phyloP scores from a whole-genome alignment of 192 early-diverging fungal genomes.

The Umbelopsis ramanniana region DNA sequence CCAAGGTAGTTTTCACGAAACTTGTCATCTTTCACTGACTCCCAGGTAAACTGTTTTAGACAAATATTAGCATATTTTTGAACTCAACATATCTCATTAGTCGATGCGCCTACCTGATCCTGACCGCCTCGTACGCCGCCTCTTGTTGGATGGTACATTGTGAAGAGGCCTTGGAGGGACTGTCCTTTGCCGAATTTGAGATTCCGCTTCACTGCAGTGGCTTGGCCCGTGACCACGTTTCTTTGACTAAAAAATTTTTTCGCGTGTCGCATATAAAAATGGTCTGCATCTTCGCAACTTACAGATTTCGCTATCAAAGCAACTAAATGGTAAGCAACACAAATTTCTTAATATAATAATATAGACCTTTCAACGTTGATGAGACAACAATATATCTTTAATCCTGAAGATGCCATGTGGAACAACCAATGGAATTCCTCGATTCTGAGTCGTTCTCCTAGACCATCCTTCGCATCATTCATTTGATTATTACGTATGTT shows the following conservation, averaged over 20 bases:
- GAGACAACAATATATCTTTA: conserved; percentile 17
- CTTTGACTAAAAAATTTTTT: conserved; percentile 5
- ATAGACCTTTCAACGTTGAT: conserved; percentile 14
- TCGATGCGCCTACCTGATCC: conserved; percentile 34
- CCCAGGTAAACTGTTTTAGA: conserved; percentile 55
- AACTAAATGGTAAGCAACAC: conserved; percentile 9
- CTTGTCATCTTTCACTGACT: conserved; percentile 67
- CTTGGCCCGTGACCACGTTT: conserved; percentile 6
- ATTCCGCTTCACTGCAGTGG: neutral
- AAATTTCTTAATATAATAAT: neutral
- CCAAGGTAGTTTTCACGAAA: conserved; percentile 86
- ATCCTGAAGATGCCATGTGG: conserved; percentile 21
- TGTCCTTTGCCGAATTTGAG: neutral
- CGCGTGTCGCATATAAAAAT: neutral
- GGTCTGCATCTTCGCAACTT: neutral
- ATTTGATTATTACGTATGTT: neutral
- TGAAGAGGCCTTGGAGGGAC: neutral
- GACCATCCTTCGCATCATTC: neutral
- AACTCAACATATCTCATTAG: neutral
- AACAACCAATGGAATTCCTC: conserved; percentile 21
- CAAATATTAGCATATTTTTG: neutral
- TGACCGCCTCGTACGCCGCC: conserved; percentile 39
- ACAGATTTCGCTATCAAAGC: neutral
- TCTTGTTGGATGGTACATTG: conserved; percentile 21
- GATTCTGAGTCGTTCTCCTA: conserved; percentile 16